Conservation (phyloP, 306 rosid species). For the Rosa lucieae region DNA sequence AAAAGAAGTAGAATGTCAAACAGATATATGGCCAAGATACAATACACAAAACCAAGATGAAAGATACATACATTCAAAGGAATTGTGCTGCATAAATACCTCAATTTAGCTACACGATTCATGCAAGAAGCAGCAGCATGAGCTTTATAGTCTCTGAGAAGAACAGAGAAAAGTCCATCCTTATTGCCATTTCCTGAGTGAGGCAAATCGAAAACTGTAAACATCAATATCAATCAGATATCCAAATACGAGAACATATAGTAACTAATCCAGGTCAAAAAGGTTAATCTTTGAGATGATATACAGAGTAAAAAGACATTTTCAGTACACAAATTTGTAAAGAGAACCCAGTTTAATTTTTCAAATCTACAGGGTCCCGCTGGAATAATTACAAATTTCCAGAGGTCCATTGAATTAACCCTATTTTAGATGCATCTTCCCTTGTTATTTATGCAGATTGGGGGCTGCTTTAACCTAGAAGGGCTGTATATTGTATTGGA, state of each 20-base stretch:
- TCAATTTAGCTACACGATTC: slow-evolving; percentile 94
- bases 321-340: not conserved
- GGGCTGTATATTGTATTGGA: not conserved
- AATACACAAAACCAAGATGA: slow-evolving; percentile 26
- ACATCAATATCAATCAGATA: not conserved
- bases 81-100: slow-evolving; percentile 42
- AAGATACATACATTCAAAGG: not conserved
- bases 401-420: not conserved
- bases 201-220: slow-evolving; percentile 1
- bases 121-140: slow-evolving; percentile 95
- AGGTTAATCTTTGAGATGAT: not conserved
- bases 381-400: not conserved
- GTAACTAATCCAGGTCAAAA: slow-evolving; percentile 3
- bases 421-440: not conserved
- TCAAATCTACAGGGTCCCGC: not conserved
- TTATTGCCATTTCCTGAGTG: slow-evolving; percentile 87
- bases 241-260: not conserved
- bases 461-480: not conserved
- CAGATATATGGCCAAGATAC: not conserved
- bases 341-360: not conserved
- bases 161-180: slow-evolving; percentile 89
- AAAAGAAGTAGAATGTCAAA: not conserved
- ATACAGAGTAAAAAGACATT: not conserved
- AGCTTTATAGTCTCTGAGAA: slow-evolving; percentile 87
- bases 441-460: not conserved